Evolutionary conservation across 2,329 filamentous ascomycete species (phyloP).

Genomic region (Pezicula carpinea): DNA sequence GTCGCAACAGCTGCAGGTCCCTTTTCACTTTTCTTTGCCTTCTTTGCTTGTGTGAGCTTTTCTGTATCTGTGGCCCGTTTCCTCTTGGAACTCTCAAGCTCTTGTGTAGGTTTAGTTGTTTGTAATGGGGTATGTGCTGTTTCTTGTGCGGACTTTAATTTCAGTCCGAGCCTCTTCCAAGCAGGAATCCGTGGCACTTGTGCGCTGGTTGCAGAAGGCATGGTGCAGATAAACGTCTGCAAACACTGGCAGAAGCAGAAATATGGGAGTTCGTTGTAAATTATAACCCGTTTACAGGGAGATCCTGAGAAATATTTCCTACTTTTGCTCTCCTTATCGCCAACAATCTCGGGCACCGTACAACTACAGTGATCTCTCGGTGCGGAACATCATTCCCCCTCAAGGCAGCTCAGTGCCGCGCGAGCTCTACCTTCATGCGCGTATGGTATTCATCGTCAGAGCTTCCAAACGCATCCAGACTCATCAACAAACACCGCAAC

Average conservation of each 20-base stretch:
- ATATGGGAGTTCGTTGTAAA: neutral
- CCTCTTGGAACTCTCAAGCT: constrained; percentile 18
- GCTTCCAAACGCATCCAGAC: neutral
- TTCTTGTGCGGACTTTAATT: constrained; percentile 49
- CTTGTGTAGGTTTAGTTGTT: constrained; percentile 9
- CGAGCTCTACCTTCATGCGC: neutral
- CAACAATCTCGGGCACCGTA: neutral
- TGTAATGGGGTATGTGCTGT: constrained; percentile 8
- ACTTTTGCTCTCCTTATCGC: neutral
- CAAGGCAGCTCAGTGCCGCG: constrained; percentile 1
- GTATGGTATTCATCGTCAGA: too few relatives aligned
- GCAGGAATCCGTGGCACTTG: constrained; percentile 39
- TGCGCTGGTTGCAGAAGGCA: constrained; percentile 16
- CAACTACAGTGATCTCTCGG: too few relatives aligned
- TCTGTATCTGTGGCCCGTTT: constrained; percentile 18
- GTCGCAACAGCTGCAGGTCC: constrained; percentile 5
- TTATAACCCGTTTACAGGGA: constrained; percentile 3
- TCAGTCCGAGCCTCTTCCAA: constrained; percentile 56
- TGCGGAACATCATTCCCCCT: neutral
- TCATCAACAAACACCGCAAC: neutral
- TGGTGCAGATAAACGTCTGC: constrained; percentile 6
- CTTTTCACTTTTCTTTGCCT: constrained; percentile 18
- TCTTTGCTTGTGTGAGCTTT: constrained; percentile 21
- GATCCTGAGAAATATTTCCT: neutral
- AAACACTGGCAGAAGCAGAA: constrained; percentile 6